Evolutionary conservation across 2,329 filamentous ascomycete genomes (phyloP).

Genomic region (Neurospora sp.): DNA sequence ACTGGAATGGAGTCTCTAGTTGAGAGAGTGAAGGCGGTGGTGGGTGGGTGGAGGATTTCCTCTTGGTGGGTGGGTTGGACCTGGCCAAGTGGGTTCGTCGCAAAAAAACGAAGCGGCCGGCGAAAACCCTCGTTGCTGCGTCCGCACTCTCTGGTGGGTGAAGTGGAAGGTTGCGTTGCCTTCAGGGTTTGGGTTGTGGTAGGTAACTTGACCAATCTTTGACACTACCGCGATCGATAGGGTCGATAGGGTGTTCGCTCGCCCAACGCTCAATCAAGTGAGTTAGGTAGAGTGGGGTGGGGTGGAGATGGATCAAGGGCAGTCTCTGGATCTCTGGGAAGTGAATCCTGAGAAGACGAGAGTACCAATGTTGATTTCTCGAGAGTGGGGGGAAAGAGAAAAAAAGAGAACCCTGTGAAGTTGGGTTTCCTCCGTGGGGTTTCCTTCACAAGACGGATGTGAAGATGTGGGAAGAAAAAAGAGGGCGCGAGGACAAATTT

Average conservation of each 20-base stretch:
- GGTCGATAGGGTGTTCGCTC: background rate
- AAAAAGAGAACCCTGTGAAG: constrained; percentile 14
- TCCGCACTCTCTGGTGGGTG: background rate
- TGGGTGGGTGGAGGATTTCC: background rate
- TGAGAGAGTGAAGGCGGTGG: background rate
- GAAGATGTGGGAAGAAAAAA: constrained; percentile 12
- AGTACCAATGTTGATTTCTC: constrained; percentile 8
- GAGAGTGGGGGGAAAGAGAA: background rate
- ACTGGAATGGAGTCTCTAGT: background rate
- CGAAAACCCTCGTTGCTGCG: constrained; percentile 2
- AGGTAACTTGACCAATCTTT: background rate
- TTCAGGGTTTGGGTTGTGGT: background rate
- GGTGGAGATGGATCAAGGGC: constrained; percentile 14
- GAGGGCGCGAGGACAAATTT: constrained; percentile 13
- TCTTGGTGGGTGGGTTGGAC: background rate
- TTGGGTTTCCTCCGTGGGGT: constrained; percentile 14
- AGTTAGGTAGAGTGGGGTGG: constrained; percentile 12
- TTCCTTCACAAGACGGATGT: constrained; percentile 15
- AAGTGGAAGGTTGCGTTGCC: background rate
- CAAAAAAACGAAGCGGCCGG: constrained; percentile 7
- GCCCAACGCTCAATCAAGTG: background rate
- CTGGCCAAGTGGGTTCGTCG: constrained; percentile 8
- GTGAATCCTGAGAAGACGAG: constrained; percentile 12
- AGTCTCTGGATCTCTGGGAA: constrained; percentile 14
- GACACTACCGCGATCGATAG: background rate